Base-by-base conservation (phyloP, 2,329 filamentous ascomycete species). In the Scedosporium minutisporum region DNA sequence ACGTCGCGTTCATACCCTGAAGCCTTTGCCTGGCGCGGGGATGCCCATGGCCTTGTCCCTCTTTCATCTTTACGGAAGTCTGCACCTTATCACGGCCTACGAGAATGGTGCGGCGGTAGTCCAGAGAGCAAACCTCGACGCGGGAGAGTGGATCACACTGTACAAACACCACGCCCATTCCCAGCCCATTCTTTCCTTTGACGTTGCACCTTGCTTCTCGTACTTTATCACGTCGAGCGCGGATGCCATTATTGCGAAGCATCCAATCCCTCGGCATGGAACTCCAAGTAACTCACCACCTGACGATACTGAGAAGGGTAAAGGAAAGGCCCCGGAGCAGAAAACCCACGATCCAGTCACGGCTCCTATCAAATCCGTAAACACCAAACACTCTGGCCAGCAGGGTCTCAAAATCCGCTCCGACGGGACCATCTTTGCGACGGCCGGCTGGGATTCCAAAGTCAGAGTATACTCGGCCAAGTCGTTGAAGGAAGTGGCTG, bases 331-430 rank as follows among this genome's bases (percentile, higher is more conserved):
- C 18, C 27, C 21, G 1, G 18, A 23, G 33, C 33, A 38, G 1
- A 41, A 55, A 33, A 10, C 38, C 12, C 27, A 61, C 25, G 42
- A 33, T 3, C 25, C 57, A 23, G 57, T 42, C 16, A 59, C 63
- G 23, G 38, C 44, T 3, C 82, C 87, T 0, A 69, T 87, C 60
- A 89, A 87, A 68, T 73, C 76, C 0, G 66, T 87, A 55, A 87
- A 93, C 68, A 97, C 93, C 1, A 93, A 89, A 70, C 95, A 97
- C 72, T 84, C 93, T 0, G 95, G 95, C 1, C 93, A 97, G 72
- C 95, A 99, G 73, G 85, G 87, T 10, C 76, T 99, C 6, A 77
- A 76, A 3, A 81, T 97, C 25, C 85, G 95, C 14, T 87, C 86
- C 1, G 95, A 99, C 72, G 89, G 87, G 2, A 88, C 84, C 66